Evolutionary conservation across 208 protist genomes (phyloP), one percentile per base, ranked within the genome.

Genomic region (Wallacemonas rigidus): DNA sequence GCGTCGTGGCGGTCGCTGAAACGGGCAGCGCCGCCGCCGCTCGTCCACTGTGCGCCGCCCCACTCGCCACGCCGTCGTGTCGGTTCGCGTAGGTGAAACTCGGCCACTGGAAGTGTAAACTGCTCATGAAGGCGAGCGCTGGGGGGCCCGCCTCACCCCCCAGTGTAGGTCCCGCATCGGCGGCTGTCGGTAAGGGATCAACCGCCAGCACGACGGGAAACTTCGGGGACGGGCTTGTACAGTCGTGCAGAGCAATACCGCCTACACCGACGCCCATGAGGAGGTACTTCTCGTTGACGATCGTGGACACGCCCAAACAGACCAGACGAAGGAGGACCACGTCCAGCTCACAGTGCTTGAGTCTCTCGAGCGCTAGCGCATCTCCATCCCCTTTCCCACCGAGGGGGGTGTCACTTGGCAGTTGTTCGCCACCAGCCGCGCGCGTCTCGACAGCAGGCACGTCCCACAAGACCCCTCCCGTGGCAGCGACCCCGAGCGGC

Each of bases 201-300:
- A 81, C 36, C 12, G 74, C 35, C 2, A 83, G 17, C 15, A 85
- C 65, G 65, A 79, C 40, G 45, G 82, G 81, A 56, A 84, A 80
- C 47, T 74, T 44, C 36, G 83, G 83, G 36, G 64, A 39, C n/a
- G 81, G 83, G 12, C 69, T 68, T 3, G 87, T 90, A 72, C 88
- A 93, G 75, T 95, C 86, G 60, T 87, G 62, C 17, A 85, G 60
- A 47, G 83, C 82, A 36, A 92, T 48, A 8, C 80, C 57, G 0
- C 72, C 79, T 26, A 91, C 64, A 39, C 79, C 80, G 2, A 85
- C 56, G n/a, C 65, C 77, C 7, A 76, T 80, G 36, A 93, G 72
- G 38, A 81, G 44, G 44, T 88, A 80, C 45, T 77, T 80, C 44
- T 89, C 82, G 72, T 87, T 93, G n/a, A 67, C 38, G 14, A 80